Conservation (phyloP, 805 yeast genomes). For the Candida glaebosa region DNA sequence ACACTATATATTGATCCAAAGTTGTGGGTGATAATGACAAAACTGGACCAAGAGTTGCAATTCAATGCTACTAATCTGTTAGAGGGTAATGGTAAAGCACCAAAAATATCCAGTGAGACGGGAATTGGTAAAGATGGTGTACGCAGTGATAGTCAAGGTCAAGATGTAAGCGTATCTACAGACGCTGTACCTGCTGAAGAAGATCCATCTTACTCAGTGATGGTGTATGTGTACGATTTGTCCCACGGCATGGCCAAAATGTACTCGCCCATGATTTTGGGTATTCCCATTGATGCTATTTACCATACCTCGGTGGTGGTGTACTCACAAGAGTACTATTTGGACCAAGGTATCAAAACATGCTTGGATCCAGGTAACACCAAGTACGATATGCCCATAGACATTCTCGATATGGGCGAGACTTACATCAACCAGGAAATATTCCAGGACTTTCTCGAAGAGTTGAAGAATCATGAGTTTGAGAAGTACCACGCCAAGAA, state of each 20-base stretch:
- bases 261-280: conserved; percentile 49
- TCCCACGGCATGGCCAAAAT: conserved; percentile 58
- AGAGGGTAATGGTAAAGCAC: too few relatives aligned
- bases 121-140: too few relatives aligned
- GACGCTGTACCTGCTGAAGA: too few relatives aligned
- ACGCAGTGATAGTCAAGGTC: not conserved
- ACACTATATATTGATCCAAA: too few relatives aligned
- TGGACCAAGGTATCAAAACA: conserved; percentile 54
- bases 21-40: too few relatives aligned
- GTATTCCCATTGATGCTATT: conserved; percentile 55
- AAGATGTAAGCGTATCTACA: not conserved
- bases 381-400: conserved; percentile 56
- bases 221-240: conserved; percentile 61
- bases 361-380: conserved; percentile 46
- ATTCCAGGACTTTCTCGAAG: conserved; percentile 50
- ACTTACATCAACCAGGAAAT: conserved; percentile 52
- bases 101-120: too few relatives aligned
- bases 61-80: too few relatives aligned
- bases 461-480: conserved; percentile 37
- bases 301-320: conserved; percentile 64
- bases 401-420: conserved; percentile 50
- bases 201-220: conserved; percentile 36
- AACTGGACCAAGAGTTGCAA: too few relatives aligned
- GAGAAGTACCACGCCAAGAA: conserved; percentile 41
- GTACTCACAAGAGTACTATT: conserved; percentile 52